These are phyloP conservation scores for Saccharomycopsis babjevae DNA, from an alignment of 805 yeast species.

Conservation along the genomic window DNA sequence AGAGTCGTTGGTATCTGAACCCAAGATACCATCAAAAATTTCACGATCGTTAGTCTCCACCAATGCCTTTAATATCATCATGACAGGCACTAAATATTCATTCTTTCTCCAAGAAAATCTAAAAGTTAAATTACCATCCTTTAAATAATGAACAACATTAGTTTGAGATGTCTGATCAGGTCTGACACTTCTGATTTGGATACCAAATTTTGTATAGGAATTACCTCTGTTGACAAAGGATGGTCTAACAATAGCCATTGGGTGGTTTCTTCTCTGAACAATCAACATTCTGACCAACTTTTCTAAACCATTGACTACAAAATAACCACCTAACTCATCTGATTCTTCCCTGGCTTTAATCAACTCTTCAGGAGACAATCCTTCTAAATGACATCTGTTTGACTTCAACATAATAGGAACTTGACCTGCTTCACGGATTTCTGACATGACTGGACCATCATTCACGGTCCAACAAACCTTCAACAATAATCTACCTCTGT, in stretches of 20 bases:
- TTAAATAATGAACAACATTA: slow-evolving; percentile 90
- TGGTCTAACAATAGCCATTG: slow-evolving; percentile 95
- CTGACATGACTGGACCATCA: slow-evolving; percentile 72
- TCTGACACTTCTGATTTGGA: slow-evolving; percentile 87
- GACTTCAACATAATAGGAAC: slow-evolving; percentile 86
- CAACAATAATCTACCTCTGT: slow-evolving; percentile 67
- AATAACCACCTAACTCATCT: slow-evolving; percentile 95
- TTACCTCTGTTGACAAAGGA: slow-evolving; percentile 93
- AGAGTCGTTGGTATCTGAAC: slow-evolving; percentile 76
- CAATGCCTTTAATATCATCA: slow-evolving; percentile 85
- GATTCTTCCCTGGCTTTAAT: slow-evolving; percentile 77
- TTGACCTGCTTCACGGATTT: slow-evolving; percentile 83
- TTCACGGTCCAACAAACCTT: slow-evolving; percentile 82
- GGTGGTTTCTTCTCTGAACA: slow-evolving; percentile 95
- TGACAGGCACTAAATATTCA: slow-evolving; percentile 87
- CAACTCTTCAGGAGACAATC: slow-evolving; percentile 71
- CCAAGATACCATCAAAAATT: slow-evolving; percentile 92
- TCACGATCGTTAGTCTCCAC: slow-evolving; percentile 88
- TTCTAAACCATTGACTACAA: slow-evolving; percentile 93
- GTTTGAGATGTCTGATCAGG: slow-evolving; percentile 98
- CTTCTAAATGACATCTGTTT: slow-evolving; percentile 85
- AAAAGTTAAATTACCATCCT: slow-evolving; percentile 93
- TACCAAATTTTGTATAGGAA: slow-evolving; percentile 78
- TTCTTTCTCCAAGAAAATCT: slow-evolving; percentile 96
- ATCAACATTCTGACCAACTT: slow-evolving; percentile 93